Evolutionary conservation across 805 yeast genomes (phyloP).

Genomic region (Metschnikowia lochheadii): DNA sequence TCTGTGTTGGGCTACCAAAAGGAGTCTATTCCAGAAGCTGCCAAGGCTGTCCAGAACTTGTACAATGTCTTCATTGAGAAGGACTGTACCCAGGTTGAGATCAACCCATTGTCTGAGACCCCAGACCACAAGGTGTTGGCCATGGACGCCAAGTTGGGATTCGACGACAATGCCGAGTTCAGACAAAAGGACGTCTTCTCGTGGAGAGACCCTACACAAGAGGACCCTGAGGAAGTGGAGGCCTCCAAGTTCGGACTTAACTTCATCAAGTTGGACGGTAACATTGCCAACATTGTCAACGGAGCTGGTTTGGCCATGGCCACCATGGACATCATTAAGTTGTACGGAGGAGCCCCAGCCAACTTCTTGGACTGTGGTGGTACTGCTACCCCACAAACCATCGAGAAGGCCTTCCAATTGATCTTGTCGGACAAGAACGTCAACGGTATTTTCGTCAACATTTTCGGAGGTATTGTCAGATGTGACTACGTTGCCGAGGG

Average conservation of each 20-base stretch:
- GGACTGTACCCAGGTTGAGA: slow-evolving; percentile 98
- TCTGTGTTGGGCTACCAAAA: slow-evolving; percentile 74
- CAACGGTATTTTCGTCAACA: slow-evolving; percentile 94
- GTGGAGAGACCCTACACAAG: slow-evolving; percentile 97
- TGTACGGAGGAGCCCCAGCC: slow-evolving; percentile 98
- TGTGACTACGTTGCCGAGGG: slow-evolving; percentile 99
- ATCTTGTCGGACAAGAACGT: slow-evolving; percentile 86
- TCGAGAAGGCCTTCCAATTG: slow-evolving; percentile 92
- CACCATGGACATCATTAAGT: slow-evolving; percentile 97
- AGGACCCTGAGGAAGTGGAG: slow-evolving; percentile 94
- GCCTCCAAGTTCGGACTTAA: slow-evolving; percentile 89
- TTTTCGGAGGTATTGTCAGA: slow-evolving; percentile 99
- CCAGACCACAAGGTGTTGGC: slow-evolving; percentile 86
- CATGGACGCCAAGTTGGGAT: slow-evolving; percentile 98
- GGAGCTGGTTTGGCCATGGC: slow-evolving; percentile 99
- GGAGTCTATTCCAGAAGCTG: slow-evolving; percentile 80
- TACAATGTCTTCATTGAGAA: slow-evolving; percentile 85
- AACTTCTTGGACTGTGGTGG: slow-evolving; percentile 99
- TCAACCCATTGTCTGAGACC: slow-evolving; percentile 95
- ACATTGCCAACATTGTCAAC: slow-evolving; percentile 97
- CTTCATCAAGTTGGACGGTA: slow-evolving; percentile 97
- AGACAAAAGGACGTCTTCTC: slow-evolving; percentile 92
- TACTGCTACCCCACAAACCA: slow-evolving; percentile 98
- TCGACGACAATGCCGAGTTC: slow-evolving; percentile 94
- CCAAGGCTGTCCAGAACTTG: slow-evolving; percentile 77